Conservation (phyloP, 352 stramenopile species). For the Halophytophthora batemanensis region DNA sequence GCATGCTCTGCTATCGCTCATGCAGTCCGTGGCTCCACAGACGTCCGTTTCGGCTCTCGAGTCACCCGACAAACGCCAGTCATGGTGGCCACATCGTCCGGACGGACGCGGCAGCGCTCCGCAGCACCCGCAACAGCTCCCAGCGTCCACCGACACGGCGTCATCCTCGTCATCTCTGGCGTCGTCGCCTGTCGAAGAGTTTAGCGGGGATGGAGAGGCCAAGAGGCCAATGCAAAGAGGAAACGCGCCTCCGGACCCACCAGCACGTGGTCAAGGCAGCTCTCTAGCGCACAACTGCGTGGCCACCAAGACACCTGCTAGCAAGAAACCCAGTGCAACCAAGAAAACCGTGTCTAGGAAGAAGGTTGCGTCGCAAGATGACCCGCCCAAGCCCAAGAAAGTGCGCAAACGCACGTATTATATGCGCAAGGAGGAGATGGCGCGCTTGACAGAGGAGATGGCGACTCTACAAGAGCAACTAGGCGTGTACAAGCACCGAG, state of each 20-base stretch:
- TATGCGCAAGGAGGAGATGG: slow-evolving; percentile 42
- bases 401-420: slow-evolving; percentile 44
- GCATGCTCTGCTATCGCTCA: slow-evolving; percentile 22
- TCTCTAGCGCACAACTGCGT: too few species aligned
- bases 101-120: not conserved
- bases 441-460: slow-evolving; percentile 22
- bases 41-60: not conserved
- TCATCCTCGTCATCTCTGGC: slow-evolving; percentile 8
- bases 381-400: slow-evolving; percentile 20
- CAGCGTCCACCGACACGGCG: slow-evolving; percentile 2
- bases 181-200: slow-evolving; percentile 8
- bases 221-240: too few species aligned
- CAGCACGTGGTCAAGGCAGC: not conserved
- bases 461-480: slow-evolving; percentile 18
- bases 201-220: slow-evolving; percentile 4
- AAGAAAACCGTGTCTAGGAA: slow-evolving; percentile 1
- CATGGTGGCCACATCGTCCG: not conserved
- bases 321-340: not conserved
- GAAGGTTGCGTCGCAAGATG: too few species aligned
- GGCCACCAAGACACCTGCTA: slow-evolving; percentile 1
- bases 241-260: too few species aligned
- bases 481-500: slow-evolving; percentile 18
- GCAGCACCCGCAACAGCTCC: not conserved
- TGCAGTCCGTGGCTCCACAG: slow-evolving; percentile 25
- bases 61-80: not conserved